A percentile compares a stretch with the other conserved stretches of the same genome.
These are phyloP conservation scores for Pyrenopolyporus hunteri DNA, from an alignment of 495 filamentous ascomycete genomes.

Conservation along the genomic window DNA sequence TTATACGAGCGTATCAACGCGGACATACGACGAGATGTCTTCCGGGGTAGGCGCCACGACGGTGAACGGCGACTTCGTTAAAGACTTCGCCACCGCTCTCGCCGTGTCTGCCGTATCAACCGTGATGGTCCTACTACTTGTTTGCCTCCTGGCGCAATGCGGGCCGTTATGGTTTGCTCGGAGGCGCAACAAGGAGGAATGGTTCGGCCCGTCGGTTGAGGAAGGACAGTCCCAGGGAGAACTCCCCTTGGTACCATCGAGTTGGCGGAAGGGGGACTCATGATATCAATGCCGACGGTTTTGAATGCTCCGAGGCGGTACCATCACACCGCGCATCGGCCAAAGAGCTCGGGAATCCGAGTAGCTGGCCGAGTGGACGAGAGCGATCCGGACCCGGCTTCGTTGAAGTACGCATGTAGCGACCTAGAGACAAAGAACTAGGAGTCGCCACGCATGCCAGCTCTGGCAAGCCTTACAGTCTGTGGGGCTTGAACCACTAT, in stretches of 20 bases:
- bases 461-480: no score
- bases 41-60: not conserved
- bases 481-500: no score
- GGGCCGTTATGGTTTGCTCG: slow-evolving; percentile 30
- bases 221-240: slow-evolving; percentile 17
- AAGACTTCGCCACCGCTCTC: slow-evolving; percentile 26
- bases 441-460: not conserved
- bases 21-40: not conserved
- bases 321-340: not conserved
- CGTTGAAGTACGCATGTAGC: no score
- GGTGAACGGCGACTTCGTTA: slow-evolving; percentile 19
- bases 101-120: slow-evolving; percentile 26
- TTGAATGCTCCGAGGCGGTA: not conserved
- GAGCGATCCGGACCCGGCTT: no score
- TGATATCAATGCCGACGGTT: not conserved
- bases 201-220: slow-evolving; percentile 31
- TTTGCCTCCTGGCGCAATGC: slow-evolving; percentile 35
- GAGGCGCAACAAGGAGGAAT: slow-evolving; percentile 27
- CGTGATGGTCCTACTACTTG: slow-evolving; percentile 13
- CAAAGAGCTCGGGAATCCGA: not conserved
- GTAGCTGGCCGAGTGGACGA: not conserved
- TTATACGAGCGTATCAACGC: not conserved
- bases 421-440: no score
- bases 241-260: slow-evolving; percentile 10
- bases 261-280: not conserved